These are phyloP conservation scores for Leishmania aethiopica DNA, from an alignment of 208 protist species.

Conservation along the genomic window DNA sequence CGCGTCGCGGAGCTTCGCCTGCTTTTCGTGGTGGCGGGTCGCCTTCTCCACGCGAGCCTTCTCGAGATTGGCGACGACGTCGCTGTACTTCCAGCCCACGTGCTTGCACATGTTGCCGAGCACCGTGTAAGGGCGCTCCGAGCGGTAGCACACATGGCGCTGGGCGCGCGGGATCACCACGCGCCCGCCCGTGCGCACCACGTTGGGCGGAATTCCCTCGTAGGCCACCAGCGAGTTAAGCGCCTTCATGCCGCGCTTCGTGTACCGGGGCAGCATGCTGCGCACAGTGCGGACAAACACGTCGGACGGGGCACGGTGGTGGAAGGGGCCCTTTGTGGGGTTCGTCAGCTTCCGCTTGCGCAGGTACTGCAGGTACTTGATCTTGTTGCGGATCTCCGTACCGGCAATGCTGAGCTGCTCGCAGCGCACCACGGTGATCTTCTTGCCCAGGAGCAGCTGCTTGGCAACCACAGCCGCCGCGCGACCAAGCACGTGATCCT, in stretches of 20 bases:
- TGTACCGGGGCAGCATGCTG: slow-evolving; percentile 97
- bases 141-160: slow-evolving; percentile 74
- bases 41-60: slow-evolving; percentile 76
- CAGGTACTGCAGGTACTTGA: slow-evolving; percentile 94
- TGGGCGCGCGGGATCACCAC: slow-evolving; percentile 78
- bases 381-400: slow-evolving; percentile 98
- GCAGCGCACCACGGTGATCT: slow-evolving; percentile 96
- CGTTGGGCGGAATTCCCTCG: slow-evolving; percentile 81
- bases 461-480: slow-evolving; percentile 98
- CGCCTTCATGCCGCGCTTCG: slow-evolving; percentile 82
- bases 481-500: slow-evolving; percentile 98
- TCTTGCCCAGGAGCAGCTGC: slow-evolving; percentile 96
- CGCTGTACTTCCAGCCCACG: slow-evolving; percentile 90
- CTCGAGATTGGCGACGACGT: slow-evolving; percentile 83
- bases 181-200: slow-evolving; percentile 67
- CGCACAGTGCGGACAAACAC: slow-evolving; percentile 97
- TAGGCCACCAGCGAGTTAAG: slow-evolving; percentile 79
- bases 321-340: slow-evolving; percentile 97
- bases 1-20: slow-evolving; percentile 65
- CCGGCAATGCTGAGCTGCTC: slow-evolving; percentile 97
- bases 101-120: slow-evolving; percentile 91
- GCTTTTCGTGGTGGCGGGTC: slow-evolving; percentile 68
- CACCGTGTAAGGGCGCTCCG: slow-evolving; percentile 80
- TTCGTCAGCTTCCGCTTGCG: slow-evolving; percentile 98
- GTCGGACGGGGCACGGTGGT: slow-evolving; percentile 96